Evolutionary conservation across 2,329 filamentous ascomycete genomes (phyloP).

Genomic region (Alternaria viburni): DNA sequence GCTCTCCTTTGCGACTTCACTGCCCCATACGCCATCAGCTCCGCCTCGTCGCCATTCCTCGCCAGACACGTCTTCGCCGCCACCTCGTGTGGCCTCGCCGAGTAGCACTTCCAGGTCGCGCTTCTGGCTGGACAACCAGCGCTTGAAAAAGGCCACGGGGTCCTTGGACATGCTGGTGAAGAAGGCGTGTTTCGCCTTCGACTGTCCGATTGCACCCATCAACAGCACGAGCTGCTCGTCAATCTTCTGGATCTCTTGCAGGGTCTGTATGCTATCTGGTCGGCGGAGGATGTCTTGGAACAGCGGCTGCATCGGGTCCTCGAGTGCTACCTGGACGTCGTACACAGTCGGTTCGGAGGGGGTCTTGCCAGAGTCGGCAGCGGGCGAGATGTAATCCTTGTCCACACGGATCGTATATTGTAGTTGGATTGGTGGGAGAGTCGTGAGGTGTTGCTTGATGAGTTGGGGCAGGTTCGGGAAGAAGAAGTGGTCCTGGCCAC

Average conservation of each 20-base stretch:
- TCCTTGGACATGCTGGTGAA: constrained; percentile 79
- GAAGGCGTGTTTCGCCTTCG: constrained; percentile 90
- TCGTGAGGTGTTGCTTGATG: constrained; percentile 76
- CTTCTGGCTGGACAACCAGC: constrained; percentile 91
- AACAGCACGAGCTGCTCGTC: constrained; percentile 87
- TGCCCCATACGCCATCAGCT: constrained; percentile 67
- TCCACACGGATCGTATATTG: constrained; percentile 95
- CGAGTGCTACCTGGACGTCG: constrained; percentile 83
- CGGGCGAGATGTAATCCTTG: constrained; percentile 56
- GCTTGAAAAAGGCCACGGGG: constrained; percentile 80
- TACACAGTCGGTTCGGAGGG: constrained; percentile 80
- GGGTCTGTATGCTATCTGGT: constrained; percentile 62
- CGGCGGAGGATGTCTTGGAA: constrained; percentile 56
- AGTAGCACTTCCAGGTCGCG: constrained; percentile 87
- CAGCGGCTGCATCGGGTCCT: constrained; percentile 81
- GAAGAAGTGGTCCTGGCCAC: constrained; percentile 72
- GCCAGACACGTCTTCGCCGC: constrained; percentile 59
- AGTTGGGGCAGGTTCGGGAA: constrained; percentile 87
- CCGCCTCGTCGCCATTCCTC: constrained; percentile 75
- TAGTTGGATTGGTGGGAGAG: constrained; percentile 81
- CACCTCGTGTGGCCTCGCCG: constrained; percentile 73
- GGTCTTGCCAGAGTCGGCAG: constrained; percentile 73
- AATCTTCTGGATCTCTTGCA: constrained; percentile 76
- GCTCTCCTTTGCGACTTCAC: constrained; percentile 65
- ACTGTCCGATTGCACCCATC: constrained; percentile 80